Conservation (phyloP, 352 stramenopile species). For the Phytopythium delawarense region DNA sequence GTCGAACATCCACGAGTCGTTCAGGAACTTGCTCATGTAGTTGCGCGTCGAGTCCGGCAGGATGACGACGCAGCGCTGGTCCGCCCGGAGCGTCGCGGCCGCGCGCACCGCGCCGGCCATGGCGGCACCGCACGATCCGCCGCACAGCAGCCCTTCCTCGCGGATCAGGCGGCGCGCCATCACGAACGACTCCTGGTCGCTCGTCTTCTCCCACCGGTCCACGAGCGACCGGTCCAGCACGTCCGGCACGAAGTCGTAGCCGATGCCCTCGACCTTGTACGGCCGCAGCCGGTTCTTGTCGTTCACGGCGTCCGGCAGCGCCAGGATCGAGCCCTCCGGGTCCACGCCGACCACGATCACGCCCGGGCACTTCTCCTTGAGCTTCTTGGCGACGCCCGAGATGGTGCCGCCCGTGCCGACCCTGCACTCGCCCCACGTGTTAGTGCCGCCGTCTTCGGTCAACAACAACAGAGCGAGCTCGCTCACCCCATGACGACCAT, state of each 20-base stretch:
- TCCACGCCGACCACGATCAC: slow-evolving; percentile 88
- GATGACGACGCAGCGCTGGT: slow-evolving; percentile 92
- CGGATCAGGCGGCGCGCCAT: slow-evolving; percentile 93
- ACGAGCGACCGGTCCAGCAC: slow-evolving; percentile 91
- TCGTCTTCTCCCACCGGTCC: slow-evolving; percentile 94
- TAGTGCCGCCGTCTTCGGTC: background rate
- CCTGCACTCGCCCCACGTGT: slow-evolving; percentile 10
- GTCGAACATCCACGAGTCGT: slow-evolving; percentile 92
- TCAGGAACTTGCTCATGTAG: slow-evolving; percentile 98
- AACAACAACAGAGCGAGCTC: too few relatives aligned
- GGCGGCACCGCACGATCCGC: slow-evolving; percentile 89
- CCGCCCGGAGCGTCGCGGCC: slow-evolving; percentile 70
- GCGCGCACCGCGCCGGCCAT: slow-evolving; percentile 83
- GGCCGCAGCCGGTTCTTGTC: slow-evolving; percentile 83
- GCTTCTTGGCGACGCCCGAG: slow-evolving; percentile 89
- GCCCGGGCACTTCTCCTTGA: slow-evolving; percentile 90
- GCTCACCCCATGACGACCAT: slow-evolving; percentile 88
- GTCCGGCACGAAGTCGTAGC: slow-evolving; percentile 96
- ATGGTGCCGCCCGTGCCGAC: slow-evolving; percentile 95
- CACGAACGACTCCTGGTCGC: slow-evolving; percentile 93
- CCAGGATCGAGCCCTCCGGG: slow-evolving; percentile 91
- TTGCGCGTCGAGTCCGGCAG: slow-evolving; percentile 94
- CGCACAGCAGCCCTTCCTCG: slow-evolving; percentile 93
- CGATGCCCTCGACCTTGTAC: slow-evolving; percentile 95
- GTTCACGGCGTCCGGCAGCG: slow-evolving; percentile 89